Conservation (phyloP, 257 asterid genomes). For the Solanum raphanifolium region DNA sequence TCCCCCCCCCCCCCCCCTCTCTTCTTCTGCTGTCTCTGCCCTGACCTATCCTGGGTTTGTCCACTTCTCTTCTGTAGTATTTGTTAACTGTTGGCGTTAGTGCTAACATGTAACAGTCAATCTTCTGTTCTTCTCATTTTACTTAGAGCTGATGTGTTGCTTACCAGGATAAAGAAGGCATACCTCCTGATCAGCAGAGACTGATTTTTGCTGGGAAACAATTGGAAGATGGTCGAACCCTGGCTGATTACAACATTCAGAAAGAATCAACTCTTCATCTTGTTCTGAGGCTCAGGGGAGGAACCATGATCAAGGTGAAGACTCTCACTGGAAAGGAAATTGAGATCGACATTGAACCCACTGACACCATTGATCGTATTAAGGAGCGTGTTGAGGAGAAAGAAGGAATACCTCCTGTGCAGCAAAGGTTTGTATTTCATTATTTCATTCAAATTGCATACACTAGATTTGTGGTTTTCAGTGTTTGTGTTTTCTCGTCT, state of each 20-base stretch:
- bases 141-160: not conserved
- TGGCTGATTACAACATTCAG: slow-evolving; percentile 60
- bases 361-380: slow-evolving; percentile 54
- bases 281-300: slow-evolving; percentile 59
- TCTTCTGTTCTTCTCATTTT: not conserved
- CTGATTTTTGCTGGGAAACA: slow-evolving; percentile 66
- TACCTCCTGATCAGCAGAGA: slow-evolving; percentile 70
- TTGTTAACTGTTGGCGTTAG: not conserved
- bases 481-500: not conserved
- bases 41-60: not conserved
- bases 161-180: slow-evolving; percentile 77
- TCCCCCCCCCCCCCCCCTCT: too few species aligned
- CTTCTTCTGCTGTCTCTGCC: not conserved
- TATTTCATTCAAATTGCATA: not conserved
- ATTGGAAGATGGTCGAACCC: slow-evolving; percentile 63
- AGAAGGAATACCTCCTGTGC: slow-evolving; percentile 69
- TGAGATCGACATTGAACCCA: slow-evolving; percentile 60
- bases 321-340: slow-evolving; percentile 65
- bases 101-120: not conserved
- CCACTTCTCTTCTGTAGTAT: not conserved
- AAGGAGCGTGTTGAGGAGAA: slow-evolving; percentile 75
- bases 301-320: slow-evolving; percentile 72
- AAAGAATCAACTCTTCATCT: slow-evolving; percentile 62
- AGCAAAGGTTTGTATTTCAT: slow-evolving; percentile 40
- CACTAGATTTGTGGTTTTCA: not conserved